phyloP scores from a whole-genome alignment of 129 eudicot species.

The Flaveria robusta region DNA sequence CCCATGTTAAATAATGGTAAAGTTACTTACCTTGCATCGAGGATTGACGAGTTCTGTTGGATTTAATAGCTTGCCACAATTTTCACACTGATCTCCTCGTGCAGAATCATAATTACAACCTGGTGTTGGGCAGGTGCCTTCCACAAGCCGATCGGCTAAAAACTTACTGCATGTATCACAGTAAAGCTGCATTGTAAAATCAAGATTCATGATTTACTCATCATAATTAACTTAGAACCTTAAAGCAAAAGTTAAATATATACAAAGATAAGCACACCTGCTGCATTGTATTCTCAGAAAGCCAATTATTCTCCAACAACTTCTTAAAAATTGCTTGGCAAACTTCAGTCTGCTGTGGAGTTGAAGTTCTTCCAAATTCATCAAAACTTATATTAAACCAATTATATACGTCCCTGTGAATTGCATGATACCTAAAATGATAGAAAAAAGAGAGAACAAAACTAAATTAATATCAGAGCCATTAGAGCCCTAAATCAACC shows the following conservation, averaged over 20 bases:
- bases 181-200: constrained; percentile 62
- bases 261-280: constrained; percentile 54
- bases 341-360: constrained; percentile 88
- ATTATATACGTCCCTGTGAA: constrained; percentile 78
- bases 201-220: background rate
- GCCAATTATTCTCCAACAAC: constrained; percentile 79
- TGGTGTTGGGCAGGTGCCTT: constrained; percentile 86
- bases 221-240: background rate
- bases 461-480: background rate
- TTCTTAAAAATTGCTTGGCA: constrained; percentile 86
- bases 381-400: constrained; percentile 91
- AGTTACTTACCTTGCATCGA: constrained; percentile 52
- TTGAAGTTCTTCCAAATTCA: constrained; percentile 92
- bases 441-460: background rate
- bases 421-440: constrained; percentile 74
- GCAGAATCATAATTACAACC: constrained; percentile 95
- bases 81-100: constrained; percentile 97
- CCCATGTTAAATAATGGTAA: background rate
- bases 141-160: constrained; percentile 91
- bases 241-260: background rate
- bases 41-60: constrained; percentile 83
- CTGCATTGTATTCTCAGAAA: constrained; percentile 89
- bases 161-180: constrained; percentile 86
- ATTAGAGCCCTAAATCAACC: background rate
- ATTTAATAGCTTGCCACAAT: constrained; percentile 86